Evolutionary conservation across 208 protist species (phyloP).

Genomic region (Naegleria fowleri): DNA sequence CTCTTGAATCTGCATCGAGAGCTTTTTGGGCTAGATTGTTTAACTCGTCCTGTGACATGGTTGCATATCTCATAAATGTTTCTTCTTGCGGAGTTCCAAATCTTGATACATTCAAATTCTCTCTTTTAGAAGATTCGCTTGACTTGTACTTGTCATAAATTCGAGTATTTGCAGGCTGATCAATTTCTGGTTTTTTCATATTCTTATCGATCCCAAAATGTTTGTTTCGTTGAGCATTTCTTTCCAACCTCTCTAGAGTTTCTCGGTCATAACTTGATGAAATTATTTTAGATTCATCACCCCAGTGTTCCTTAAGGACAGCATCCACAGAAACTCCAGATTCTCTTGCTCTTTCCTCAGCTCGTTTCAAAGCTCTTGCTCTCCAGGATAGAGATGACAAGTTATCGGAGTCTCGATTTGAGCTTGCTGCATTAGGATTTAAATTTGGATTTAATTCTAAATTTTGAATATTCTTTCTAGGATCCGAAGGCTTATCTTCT

Average conservation of each 20-base stretch:
- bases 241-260: background rate
- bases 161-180: background rate
- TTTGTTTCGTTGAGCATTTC: background rate
- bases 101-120: background rate
- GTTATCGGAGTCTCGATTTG: background rate
- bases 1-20: background rate
- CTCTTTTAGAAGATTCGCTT: background rate
- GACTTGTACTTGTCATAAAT: background rate
- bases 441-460: constrained; percentile 14
- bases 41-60: constrained; percentile 1
- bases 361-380: constrained; percentile 8
- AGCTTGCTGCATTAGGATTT: background rate
- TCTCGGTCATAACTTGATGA: background rate
- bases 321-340: background rate
- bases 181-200: background rate
- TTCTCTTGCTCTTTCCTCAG: constrained; percentile 10
- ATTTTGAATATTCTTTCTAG: background rate
- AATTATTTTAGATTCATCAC: background rate
- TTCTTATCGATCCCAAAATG: background rate
- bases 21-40: background rate
- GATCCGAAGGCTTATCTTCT: background rate
- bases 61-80: background rate
- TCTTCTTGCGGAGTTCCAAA: background rate
- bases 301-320: background rate
- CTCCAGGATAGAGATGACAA: background rate